These are phyloP conservation scores for Hyphopichia buzzinii DNA, from an alignment of 1,139 yeast genomes.

Conservation along the genomic window DNA sequence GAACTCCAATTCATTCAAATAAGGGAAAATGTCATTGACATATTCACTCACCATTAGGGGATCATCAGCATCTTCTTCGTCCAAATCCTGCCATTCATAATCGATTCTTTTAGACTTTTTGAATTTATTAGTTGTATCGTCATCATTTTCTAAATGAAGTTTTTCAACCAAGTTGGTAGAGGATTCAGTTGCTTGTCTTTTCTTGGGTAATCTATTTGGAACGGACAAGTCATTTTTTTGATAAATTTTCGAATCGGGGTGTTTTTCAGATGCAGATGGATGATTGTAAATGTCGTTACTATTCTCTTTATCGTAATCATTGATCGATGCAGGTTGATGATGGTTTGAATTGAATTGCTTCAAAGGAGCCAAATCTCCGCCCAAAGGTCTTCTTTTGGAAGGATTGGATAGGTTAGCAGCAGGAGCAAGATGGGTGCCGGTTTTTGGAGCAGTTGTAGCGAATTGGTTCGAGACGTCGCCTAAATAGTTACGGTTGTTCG, in stretches of 20 bases:
- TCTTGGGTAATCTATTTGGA: slow-evolving; percentile 51
- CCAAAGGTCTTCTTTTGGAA: slow-evolving; percentile 30
- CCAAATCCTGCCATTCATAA: slow-evolving; percentile 85
- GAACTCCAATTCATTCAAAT: slow-evolving; percentile 70
- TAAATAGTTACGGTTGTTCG: slow-evolving; percentile 26
- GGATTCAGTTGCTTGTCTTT: slow-evolving; percentile 57
- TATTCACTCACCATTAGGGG: slow-evolving; percentile 96
- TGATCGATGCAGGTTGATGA: slow-evolving; percentile 2
- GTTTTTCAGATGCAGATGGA: slow-evolving; percentile 8
- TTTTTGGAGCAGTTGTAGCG: slow-evolving; percentile 15
- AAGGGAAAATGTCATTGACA: slow-evolving; percentile 81
- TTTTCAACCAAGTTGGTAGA: slow-evolving; percentile 50
- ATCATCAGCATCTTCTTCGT: slow-evolving; percentile 86
- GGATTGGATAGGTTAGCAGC: slow-evolving; percentile 3
- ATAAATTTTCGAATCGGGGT: slow-evolving; percentile 7
- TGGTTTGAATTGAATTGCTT: slow-evolving; percentile 16
- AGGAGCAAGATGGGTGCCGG: slow-evolving; percentile 5
- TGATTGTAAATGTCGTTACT: neutral
- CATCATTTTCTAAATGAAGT: slow-evolving; percentile 24
- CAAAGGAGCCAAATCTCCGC: slow-evolving; percentile 34
- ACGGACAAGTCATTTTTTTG: slow-evolving; percentile 13
- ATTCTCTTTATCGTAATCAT: slow-evolving; percentile 3
- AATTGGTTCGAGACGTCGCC: slow-evolving; percentile 45
- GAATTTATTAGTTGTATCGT: slow-evolving; percentile 21
- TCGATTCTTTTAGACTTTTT: slow-evolving; percentile 40